phyloP scores from a whole-genome alignment of 1,139 yeast genomes.

The Kodamaea derodonti region DNA sequence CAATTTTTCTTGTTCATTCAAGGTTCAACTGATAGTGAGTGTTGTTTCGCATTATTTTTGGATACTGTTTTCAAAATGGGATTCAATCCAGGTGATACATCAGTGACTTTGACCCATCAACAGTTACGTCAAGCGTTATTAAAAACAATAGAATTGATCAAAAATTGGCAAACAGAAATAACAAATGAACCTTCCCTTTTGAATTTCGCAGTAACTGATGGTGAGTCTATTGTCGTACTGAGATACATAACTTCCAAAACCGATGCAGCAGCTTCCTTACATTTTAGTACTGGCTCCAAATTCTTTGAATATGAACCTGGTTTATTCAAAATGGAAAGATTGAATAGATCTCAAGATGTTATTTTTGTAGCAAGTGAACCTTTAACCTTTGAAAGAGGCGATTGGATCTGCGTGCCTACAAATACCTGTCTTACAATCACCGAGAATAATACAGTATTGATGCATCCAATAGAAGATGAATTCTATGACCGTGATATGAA shows the following conservation, averaged over 20 bases:
- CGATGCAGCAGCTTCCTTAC: constrained; percentile 94
- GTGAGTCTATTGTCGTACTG: constrained; percentile 80
- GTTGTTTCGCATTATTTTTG: constrained; percentile 84
- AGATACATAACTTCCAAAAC: constrained; percentile 84
- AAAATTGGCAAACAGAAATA: constrained; percentile 54
- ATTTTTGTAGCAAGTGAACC: constrained; percentile 98
- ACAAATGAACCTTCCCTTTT: constrained; percentile 75
- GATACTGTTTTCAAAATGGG: constrained; percentile 78
- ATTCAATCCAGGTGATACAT: constrained; percentile 52
- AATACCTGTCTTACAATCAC: constrained; percentile 82
- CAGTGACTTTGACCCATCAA: constrained; percentile 43
- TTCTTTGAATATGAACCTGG: constrained; percentile 89
- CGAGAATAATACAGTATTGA: constrained; percentile 71
- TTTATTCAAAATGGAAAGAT: constrained; percentile 88
- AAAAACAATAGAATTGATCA: constrained; percentile 68
- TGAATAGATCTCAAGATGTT: constrained; percentile 88
- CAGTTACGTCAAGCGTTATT: constrained; percentile 65
- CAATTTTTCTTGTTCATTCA: constrained; percentile 76
- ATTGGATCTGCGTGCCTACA: constrained; percentile 96
- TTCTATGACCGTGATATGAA: constrained; percentile 68
- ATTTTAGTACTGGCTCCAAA: constrained; percentile 89
- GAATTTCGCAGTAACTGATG: constrained; percentile 95
- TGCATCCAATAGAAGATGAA: constrained; percentile 91
- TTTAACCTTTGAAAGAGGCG: constrained; percentile 90
- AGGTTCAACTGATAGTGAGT: constrained; percentile 94